Evolutionary conservation across 2,329 filamentous ascomycete species (phyloP).

Genomic region (Xylariaceae sp.): DNA sequence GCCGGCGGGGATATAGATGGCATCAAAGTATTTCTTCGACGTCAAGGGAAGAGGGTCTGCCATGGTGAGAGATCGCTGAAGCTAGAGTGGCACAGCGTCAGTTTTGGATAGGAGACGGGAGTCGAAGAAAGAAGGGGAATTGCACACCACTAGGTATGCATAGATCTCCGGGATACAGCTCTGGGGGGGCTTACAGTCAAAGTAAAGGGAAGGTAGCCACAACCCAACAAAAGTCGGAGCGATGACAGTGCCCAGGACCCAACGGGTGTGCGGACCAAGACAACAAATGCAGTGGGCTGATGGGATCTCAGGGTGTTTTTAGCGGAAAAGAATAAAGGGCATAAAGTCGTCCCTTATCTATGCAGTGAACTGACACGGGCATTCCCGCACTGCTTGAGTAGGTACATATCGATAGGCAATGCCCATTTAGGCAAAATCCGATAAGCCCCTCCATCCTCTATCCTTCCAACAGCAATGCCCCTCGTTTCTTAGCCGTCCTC

Average conservation of each 20-base stretch:
- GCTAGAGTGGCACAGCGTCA: too few relatives aligned
- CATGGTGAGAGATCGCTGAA: conserved; percentile 29
- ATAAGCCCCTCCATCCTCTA: not conserved
- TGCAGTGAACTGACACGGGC: not conserved
- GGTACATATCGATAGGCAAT: conserved; percentile 11
- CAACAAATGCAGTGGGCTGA: not conserved
- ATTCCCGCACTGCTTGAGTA: not conserved
- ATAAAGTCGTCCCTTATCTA: not conserved
- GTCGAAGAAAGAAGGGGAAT: too few relatives aligned
- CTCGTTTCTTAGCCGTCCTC: not conserved
- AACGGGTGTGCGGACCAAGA: conserved; percentile 2
- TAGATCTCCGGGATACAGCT: not conserved
- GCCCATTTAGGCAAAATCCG: not conserved
- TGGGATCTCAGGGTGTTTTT: conserved; percentile 3
- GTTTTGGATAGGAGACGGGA: too few relatives aligned
- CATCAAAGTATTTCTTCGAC: conserved; percentile 64
- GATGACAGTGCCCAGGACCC: conserved; percentile 6
- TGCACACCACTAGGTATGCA: too few relatives aligned
- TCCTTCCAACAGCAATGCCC: not conserved
- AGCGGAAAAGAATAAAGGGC: not conserved
- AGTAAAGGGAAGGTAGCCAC: conserved; percentile 2
- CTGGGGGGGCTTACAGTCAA: conserved; percentile 8
- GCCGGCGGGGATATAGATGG: conserved; percentile 76
- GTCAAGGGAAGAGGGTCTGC: conserved; percentile 34
- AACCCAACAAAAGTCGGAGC: conserved; percentile 10